Evolutionary conservation across 140 eudicot species (phyloP).

Genomic region (Erigeron philadelphicus): DNA sequence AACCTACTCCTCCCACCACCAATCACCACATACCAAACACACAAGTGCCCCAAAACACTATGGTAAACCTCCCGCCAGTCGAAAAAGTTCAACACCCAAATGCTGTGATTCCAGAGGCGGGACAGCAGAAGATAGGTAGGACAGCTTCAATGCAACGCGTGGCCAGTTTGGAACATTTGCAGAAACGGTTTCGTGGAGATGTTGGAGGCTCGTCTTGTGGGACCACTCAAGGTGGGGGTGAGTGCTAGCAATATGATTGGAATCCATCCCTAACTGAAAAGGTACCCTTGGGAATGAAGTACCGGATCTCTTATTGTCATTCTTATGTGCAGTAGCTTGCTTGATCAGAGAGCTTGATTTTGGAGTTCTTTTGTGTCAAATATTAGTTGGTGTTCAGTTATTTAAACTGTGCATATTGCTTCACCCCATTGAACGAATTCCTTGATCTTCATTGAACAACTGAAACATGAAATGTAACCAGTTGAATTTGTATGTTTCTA

Average conservation of each 20-base stretch:
- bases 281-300: constrained; percentile 2
- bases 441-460: constrained; percentile 21
- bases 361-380: constrained; percentile 13
- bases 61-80: constrained; percentile 38
- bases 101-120: constrained; percentile 35
- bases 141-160: constrained; percentile 85
- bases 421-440: constrained; percentile 21
- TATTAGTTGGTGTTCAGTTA: constrained; percentile 28
- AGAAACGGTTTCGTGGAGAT: constrained; percentile 81
- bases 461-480: constrained; percentile 29
- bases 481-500: constrained; percentile 7
- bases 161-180: constrained; percentile 91
- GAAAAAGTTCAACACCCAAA: constrained; percentile 49
- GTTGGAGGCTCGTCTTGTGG: constrained; percentile 35
- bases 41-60: constrained; percentile 40
- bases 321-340: constrained; percentile 35
- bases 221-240: constrained; percentile 38
- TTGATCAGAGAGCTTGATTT: constrained; percentile 30
- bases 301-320: constrained; percentile 4
- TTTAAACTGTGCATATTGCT: constrained; percentile 28
- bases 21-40: constrained; percentile 33
- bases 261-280: constrained; percentile 7
- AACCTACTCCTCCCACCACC: constrained; percentile 36
- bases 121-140: constrained; percentile 55
- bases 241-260: constrained; percentile 24